Percentiles rank a stretch among this genome's conserved stretches.
phyloP scores from a whole-genome alignment of 176 grass and related monocot genomes.

The Calamus simplicifolius region DNA sequence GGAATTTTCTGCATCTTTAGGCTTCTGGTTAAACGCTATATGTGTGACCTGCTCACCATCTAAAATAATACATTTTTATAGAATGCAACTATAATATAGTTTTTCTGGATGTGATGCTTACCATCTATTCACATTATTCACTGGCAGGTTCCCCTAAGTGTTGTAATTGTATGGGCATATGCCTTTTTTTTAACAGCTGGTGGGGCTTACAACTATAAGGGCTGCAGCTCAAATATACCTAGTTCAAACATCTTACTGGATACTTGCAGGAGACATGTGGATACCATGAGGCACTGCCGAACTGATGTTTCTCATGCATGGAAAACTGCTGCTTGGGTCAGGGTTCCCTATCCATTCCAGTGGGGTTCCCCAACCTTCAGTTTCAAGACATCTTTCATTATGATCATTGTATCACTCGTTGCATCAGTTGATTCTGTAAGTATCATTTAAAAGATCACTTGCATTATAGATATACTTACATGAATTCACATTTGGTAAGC shows the following conservation, averaged over 20 bases:
- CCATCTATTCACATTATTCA: slow-evolving; percentile 3
- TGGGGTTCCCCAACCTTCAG: slow-evolving; percentile 89
- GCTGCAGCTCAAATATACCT: slow-evolving; percentile 79
- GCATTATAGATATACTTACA: no score
- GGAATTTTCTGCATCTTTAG: no score
- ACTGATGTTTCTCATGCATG: slow-evolving; percentile 98
- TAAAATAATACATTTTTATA: no score
- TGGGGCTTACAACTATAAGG: slow-evolving; percentile 90
- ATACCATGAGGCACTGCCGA: slow-evolving; percentile 71
- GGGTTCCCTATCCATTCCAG: slow-evolving; percentile 93
- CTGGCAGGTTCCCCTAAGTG: slow-evolving; percentile 84
- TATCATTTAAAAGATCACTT: slow-evolving; percentile 6
- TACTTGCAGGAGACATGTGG: slow-evolving; percentile 65
- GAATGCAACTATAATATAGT: no score
- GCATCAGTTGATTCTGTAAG: slow-evolving; percentile 93
- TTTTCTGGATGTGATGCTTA: no score
- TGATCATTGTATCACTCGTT: slow-evolving; percentile 80
- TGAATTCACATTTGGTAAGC: no score
- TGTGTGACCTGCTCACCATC: no score
- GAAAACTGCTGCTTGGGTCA: slow-evolving; percentile 81
- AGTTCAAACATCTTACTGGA: slow-evolving; percentile 95
- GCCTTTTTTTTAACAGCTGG: slow-evolving; percentile 92
- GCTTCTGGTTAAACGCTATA: no score
- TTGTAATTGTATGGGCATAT: slow-evolving; percentile 95
- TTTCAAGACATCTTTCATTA: slow-evolving; percentile 76